These are phyloP conservation scores for Rhododendron williamsianum DNA, from an alignment of 148 eudicot species.

Conservation along the genomic window DNA sequence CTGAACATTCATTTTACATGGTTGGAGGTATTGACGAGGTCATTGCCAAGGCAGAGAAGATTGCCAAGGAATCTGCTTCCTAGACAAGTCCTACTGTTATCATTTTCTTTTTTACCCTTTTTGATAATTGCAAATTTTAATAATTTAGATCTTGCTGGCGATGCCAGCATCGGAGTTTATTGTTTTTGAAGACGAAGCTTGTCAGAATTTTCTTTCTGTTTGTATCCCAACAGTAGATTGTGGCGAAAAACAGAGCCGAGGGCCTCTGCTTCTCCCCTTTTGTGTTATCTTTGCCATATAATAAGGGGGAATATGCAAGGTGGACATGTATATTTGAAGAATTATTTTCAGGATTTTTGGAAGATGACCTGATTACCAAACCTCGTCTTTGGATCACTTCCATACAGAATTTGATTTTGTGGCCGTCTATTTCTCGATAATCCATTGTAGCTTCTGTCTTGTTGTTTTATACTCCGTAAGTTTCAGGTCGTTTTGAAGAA, in stretches of 20 bases:
- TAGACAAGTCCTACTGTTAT: conserved; percentile 22
- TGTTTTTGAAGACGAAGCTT: conserved; percentile 17
- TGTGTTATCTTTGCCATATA: conserved; percentile 21
- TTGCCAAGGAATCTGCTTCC: conserved; percentile 76
- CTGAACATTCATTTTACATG: conserved; percentile 98
- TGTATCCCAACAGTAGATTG: conserved; percentile 15
- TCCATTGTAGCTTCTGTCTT: not conserved
- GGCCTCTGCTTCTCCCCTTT: conserved; percentile 22
- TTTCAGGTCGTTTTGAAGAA: not conserved
- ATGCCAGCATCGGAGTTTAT: conserved; percentile 25
- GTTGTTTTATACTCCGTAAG: not conserved
- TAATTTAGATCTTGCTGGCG: conserved; percentile 32
- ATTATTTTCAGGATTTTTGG: conserved; percentile 10
- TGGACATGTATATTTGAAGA: conserved; percentile 27
- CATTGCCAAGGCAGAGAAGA: conserved; percentile 96
- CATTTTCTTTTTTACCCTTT: conserved; percentile 21
- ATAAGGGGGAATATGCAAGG: conserved; percentile 33
- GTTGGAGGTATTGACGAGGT: conserved; percentile 99
- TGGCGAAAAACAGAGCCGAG: conserved; percentile 23
- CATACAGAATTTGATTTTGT: not conserved
- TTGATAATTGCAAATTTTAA: conserved; percentile 51
- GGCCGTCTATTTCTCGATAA: not conserved
- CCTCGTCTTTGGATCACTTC: not conserved
- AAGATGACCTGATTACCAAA: conserved; percentile 1
- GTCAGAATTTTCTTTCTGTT: conserved; percentile 14